These are phyloP conservation scores for Candida caryicola DNA, from an alignment of 805 yeast species.

Conservation along the genomic window DNA sequence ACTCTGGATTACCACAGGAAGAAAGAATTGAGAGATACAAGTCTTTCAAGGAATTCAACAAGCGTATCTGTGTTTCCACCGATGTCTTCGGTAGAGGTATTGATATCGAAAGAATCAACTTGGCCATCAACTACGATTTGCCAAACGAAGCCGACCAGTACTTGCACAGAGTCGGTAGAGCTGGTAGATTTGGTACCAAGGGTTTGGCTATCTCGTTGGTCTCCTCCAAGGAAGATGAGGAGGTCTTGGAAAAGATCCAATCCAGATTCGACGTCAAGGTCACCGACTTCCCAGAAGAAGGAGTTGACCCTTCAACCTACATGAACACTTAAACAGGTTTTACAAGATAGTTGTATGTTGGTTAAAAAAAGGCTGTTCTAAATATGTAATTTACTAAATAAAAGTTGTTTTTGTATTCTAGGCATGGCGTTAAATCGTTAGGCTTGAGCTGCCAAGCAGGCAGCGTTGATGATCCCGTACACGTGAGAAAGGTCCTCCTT, in stretches of 20 bases:
- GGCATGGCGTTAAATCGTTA: not conserved
- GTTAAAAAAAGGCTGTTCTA: not conserved
- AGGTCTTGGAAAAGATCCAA: constrained; percentile 87
- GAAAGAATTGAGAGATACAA: constrained; percentile 97
- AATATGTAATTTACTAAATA: not conserved
- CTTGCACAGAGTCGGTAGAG: constrained; percentile 99
- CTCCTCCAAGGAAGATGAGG: constrained; percentile 81
- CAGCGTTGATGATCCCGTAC: constrained; percentile 30
- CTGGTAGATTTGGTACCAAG: constrained; percentile 99
- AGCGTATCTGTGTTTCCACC: constrained; percentile 97
- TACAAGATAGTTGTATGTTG: not conserved
- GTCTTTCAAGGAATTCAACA: constrained; percentile 95
- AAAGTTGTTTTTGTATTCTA: not conserved
- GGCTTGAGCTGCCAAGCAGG: constrained; percentile 2
- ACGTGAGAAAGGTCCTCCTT: constrained; percentile 34
- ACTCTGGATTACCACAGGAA: constrained; percentile 92
- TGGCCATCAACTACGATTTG: constrained; percentile 96
- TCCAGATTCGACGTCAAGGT: constrained; percentile 96
- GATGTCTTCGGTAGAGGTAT: constrained; percentile 99
- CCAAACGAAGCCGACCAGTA: constrained; percentile 97
- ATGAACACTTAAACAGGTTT: constrained; percentile 72
- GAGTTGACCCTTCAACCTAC: constrained; percentile 95
- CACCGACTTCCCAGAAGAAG: constrained; percentile 94
- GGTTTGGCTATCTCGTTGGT: constrained; percentile 95
- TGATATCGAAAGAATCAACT: constrained; percentile 96